Conservation (phyloP, 164 flowering plant species). For the Malania oleifera region DNA sequence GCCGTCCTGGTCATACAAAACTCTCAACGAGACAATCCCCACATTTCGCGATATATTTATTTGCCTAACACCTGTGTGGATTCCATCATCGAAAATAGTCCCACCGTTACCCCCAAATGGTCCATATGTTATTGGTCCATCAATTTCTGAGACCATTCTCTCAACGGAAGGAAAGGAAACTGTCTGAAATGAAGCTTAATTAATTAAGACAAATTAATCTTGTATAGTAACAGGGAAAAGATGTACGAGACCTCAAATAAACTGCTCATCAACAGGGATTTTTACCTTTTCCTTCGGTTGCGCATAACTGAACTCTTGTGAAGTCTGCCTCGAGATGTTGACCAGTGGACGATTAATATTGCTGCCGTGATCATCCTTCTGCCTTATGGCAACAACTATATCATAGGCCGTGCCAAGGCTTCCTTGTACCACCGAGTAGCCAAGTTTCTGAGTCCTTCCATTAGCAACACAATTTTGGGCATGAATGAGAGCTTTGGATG, state of each 20-base stretch:
- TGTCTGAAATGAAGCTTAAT: not conserved
- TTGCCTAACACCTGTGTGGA: constrained; percentile 57
- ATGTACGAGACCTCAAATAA: not conserved
- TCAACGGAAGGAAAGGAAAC: not conserved
- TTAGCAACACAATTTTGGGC: constrained; percentile 16
- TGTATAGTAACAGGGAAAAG: not conserved
- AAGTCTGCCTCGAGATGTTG: constrained; percentile 14
- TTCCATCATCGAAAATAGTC: constrained; percentile 63
- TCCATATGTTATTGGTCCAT: constrained; percentile 47
- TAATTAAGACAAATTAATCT: not conserved
- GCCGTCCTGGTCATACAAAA: constrained; percentile 56
- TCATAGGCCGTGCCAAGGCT: constrained; percentile 34
- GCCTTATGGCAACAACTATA: too few species aligned
- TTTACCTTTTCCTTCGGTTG: constrained; percentile 26
- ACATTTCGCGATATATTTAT: constrained; percentile 51
- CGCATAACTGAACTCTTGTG: constrained; percentile 20
- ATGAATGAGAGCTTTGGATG: constrained; percentile 22
- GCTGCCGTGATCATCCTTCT: constrained; percentile 29
- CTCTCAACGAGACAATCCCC: constrained; percentile 54
- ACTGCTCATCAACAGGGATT: constrained; percentile 3
- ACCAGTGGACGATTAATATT: constrained; percentile 13
- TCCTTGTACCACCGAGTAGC: constrained; percentile 51
- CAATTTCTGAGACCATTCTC: constrained; percentile 19
- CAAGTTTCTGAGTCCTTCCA: constrained; percentile 24
- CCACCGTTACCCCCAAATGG: constrained; percentile 93